Conservation (phyloP, 202 grass and related monocot genomes). For the Bolboschoenoplectus hybrid region DNA sequence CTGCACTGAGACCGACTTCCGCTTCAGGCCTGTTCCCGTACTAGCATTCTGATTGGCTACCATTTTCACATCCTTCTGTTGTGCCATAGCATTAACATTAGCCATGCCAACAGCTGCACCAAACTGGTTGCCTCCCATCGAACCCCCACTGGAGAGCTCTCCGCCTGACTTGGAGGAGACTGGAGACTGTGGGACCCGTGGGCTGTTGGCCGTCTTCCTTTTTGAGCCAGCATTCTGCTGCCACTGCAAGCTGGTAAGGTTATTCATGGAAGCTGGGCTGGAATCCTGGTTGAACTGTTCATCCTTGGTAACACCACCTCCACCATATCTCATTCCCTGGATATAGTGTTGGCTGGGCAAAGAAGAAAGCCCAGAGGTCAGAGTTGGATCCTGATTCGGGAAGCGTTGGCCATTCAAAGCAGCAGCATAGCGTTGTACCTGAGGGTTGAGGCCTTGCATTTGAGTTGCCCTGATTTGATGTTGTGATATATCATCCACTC, state of each 20-base stretch:
- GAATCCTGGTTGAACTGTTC: conserved; percentile 69
- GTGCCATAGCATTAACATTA: conserved; percentile 52
- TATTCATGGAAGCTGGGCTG: conserved; percentile 56
- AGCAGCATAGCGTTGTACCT: conserved; percentile 77
- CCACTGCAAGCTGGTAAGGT: conserved; percentile 68
- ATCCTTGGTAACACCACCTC: conserved; percentile 48
- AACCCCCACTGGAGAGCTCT: conserved; percentile 75
- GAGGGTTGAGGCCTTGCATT: conserved; percentile 50
- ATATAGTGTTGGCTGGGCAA: conserved; percentile 70
- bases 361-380: conserved; percentile 55
- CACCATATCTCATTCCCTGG: conserved; percentile 53
- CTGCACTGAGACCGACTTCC: conserved; percentile 71
- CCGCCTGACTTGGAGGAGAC: conserved; percentile 91
- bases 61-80: conserved; percentile 77
- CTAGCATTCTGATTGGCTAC: conserved; percentile 55
- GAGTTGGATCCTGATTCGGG: conserved; percentile 32
- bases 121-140: conserved; percentile 72
- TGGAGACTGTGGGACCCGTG: conserved; percentile 72
- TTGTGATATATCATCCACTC: conserved; percentile 57
- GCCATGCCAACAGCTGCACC: conserved; percentile 60
- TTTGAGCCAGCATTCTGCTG: conserved; percentile 65
- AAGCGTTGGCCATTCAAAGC: conserved; percentile 66
- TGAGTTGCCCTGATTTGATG: conserved; percentile 61
- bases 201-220: conserved; percentile 61
- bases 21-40: conserved; percentile 53